Base-by-base conservation (phyloP, 805 yeast species). In the Starmerella geochares region DNA sequence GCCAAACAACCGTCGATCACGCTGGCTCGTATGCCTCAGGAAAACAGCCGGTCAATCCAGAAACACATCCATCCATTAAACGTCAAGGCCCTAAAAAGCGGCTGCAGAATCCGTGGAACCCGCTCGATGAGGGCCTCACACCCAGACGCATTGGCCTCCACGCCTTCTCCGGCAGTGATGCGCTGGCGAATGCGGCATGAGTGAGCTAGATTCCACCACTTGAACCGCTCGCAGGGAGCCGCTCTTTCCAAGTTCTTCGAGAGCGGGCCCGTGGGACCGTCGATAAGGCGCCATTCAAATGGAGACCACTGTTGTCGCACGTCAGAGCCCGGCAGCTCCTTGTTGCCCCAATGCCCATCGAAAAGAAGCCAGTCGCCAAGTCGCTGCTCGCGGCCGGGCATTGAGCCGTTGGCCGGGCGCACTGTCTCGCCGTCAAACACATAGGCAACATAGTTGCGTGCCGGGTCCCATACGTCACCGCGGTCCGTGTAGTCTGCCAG, bases 391-490 rank as follows among this genome's bases (percentile, higher is more conserved):
- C 86, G 65, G 8, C 77, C 79, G 0, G 69, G 68, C 32, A 69
- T 71, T 3, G 64, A 32, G n/a, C 69, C 69, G 41, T 65, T 64
- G 9, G 63, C 66, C 3, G 46, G 76, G 65, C 11, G 75, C 4
- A 79, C 70, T 4, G 58, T 59, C 0, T 54, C 61, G 1, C 88
- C 92, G 58, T 85, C 85, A 64, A 73, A 83, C 0, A 86, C 81
- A 65, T 90, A 90, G 0, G 86, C 94, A 53, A 86, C 68, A 60
- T 75, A 85, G 62, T 92, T 90, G 62, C 76, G 68, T 0, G 86
- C 69, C 0, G 97, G 96, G 63, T 90, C 94, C 98, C 98, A 90
- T 60, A 90, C 70, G 2, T 94, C 83, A 0, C 98, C 98, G 39
- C 95, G 72, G 65, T 90, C 98, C 0, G 98, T 86, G 67, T 86